Evolutionary conservation across 1,284 basidiomycete species (phyloP).

Genomic region (Ustilago cynodontis): DNA sequence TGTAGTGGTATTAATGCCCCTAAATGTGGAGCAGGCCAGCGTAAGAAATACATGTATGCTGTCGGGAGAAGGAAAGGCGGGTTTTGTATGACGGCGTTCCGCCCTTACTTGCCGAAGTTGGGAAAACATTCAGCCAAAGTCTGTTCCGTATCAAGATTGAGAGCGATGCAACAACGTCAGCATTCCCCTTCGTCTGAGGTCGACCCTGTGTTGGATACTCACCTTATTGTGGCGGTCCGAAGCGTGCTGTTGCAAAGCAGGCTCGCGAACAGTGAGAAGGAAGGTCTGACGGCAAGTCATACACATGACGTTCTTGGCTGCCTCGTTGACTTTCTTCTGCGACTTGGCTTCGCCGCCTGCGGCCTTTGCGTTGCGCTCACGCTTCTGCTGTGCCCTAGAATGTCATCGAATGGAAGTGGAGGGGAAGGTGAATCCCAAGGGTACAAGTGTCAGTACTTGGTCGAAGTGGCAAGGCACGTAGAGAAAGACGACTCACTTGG

Average conservation of each 20-base stretch:
- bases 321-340: constrained; percentile 69
- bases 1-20: background rate
- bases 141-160: constrained; percentile 9
- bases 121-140: constrained; percentile 54
- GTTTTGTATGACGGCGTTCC: background rate
- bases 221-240: constrained; percentile 64
- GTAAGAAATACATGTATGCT: background rate
- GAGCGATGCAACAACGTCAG: background rate
- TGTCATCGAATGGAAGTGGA: background rate
- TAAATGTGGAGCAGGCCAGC: background rate
- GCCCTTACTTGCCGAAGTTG: constrained; percentile 30
- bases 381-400: constrained; percentile 66
- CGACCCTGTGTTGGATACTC: constrained; percentile 1
- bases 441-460: background rate
- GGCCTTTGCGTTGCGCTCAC: constrained; percentile 66
- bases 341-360: constrained; percentile 60
- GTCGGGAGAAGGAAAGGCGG: background rate
- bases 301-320: constrained; percentile 72
- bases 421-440: background rate
- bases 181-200: background rate
- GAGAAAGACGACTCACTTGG: constrained; percentile 40
- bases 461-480: background rate
- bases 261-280: constrained; percentile 72
- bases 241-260: constrained; percentile 65
- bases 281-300: constrained; percentile 72